A percentile compares a stretch with the other conserved stretches of the same genome.
Conservation (phyloP, 1,284 basidiomycete genomes). For the Sanghuangporus baumii region DNA sequence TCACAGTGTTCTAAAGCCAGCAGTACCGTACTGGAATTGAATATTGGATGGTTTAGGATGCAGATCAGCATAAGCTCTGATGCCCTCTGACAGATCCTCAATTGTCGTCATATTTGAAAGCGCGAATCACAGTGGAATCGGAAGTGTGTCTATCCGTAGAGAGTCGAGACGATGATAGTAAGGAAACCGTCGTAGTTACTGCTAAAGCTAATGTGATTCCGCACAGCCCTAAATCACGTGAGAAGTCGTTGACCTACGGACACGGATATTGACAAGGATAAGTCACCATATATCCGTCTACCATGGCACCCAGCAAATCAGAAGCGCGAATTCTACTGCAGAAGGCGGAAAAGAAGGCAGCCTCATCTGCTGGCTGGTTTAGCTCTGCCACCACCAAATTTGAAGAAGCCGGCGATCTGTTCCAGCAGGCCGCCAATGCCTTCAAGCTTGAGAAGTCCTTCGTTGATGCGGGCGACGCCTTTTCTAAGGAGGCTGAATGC, state of each 20-base stretch:
- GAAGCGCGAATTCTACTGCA: slow-evolving; percentile 66
- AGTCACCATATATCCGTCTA: not conserved
- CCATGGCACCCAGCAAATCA: slow-evolving; percentile 45
- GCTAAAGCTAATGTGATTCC: too few species aligned
- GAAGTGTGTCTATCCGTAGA: not conserved
- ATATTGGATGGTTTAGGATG: slow-evolving; percentile 62
- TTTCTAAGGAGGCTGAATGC: slow-evolving; percentile 87
- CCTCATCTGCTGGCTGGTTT: slow-evolving; percentile 83
- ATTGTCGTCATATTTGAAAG: not conserved
- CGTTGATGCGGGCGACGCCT: slow-evolving; percentile 85
- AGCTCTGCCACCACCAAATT: slow-evolving; percentile 74
- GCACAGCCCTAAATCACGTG: not conserved
- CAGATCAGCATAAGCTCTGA: slow-evolving; percentile 46
- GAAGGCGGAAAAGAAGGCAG: slow-evolving; percentile 90
- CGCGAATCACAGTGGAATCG: not conserved
- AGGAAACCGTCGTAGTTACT: too few species aligned
- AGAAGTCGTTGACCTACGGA: not conserved
- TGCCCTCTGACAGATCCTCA: slow-evolving; percentile 25
- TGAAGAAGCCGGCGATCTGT: slow-evolving; percentile 93
- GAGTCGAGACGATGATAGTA: not conserved
- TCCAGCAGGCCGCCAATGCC: slow-evolving; percentile 90
- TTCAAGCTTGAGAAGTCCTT: slow-evolving; percentile 95
- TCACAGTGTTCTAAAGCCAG: slow-evolving; percentile 90
- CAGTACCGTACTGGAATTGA: slow-evolving; percentile 87
- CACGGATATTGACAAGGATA: not conserved